A percentile compares a stretch with the other conserved stretches of the same genome.
Conservation (phyloP, 2,329 filamentous ascomycete genomes). For the Sporothrix curviconia region DNA sequence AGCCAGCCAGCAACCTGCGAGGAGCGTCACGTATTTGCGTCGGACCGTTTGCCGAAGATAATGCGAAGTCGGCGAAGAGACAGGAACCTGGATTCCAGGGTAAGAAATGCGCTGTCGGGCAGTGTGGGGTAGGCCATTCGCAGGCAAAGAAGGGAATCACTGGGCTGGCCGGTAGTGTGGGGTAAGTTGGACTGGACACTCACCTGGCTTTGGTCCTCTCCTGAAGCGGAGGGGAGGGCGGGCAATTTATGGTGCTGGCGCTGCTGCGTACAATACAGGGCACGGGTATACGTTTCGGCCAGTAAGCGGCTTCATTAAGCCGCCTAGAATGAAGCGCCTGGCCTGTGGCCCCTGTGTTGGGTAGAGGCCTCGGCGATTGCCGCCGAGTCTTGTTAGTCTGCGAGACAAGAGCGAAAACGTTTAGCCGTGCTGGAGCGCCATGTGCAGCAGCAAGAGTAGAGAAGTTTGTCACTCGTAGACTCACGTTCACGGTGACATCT, state of each 20-base stretch:
- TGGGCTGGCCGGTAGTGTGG: no score
- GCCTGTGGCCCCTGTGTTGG: neutral
- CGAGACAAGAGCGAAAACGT: no score
- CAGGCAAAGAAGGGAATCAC: no score
- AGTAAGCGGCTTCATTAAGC: conserved; percentile 10
- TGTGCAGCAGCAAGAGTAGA: neutral
- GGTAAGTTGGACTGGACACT: no score
- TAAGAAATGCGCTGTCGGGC: neutral
- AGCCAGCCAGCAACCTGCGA: no score
- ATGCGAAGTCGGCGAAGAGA: conserved; percentile 6
- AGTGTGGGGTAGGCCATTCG: neutral
- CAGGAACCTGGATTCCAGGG: neutral
- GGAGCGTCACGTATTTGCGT: neutral
- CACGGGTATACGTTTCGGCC: neutral
- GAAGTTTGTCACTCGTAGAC: no score
- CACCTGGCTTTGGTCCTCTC: no score
- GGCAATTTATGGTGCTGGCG: no score
- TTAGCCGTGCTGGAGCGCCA: neutral
- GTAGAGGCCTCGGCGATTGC: neutral
- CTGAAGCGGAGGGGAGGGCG: neutral
- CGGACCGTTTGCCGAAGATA: conserved; percentile 9
- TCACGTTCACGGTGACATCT: no score
- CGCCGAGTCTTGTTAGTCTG: neutral
- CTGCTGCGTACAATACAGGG: no score
- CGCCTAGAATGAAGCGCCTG: neutral